Percentiles rank a stretch among this genome's conserved stretches.
These are phyloP conservation scores for Apostasia shenzhenica DNA, from an alignment of 106 monocot genomes.

Conservation along the genomic window DNA sequence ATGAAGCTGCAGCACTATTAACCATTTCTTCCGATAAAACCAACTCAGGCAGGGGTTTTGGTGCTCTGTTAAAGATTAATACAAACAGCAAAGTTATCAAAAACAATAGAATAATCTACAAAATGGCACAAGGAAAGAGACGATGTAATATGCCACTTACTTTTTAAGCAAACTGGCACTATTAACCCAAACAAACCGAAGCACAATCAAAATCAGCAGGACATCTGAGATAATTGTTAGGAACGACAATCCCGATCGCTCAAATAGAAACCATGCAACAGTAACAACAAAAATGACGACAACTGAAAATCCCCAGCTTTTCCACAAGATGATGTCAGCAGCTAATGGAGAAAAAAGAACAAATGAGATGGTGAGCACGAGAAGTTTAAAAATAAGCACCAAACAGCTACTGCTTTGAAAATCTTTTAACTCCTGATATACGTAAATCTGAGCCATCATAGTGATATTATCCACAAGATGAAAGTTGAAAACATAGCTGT, in stretches of 20 bases:
- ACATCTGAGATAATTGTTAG: slow-evolving; percentile 68
- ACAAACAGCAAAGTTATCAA: not conserved
- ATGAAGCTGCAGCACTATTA: slow-evolving; percentile 78
- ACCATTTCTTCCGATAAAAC: slow-evolving; percentile 98
- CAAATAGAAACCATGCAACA: slow-evolving; percentile 67
- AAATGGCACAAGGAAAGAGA: not conserved
- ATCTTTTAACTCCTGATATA: too few relatives aligned
- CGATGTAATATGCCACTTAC: slow-evolving; percentile 23
- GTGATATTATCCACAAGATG: too few relatives aligned
- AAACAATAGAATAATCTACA: not conserved
- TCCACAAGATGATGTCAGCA: slow-evolving; percentile 96
- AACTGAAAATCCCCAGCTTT: slow-evolving; percentile 40
- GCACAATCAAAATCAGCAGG: slow-evolving; percentile 66
- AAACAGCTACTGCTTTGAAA: too few relatives aligned
- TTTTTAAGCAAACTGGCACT: slow-evolving; percentile 57
- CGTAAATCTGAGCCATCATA: too few relatives aligned
- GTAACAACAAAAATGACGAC: slow-evolving; percentile 61
- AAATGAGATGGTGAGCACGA: not conserved
- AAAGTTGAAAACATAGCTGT: too few relatives aligned
- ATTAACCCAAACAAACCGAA: slow-evolving; percentile 67
- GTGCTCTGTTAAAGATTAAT: slow-evolving; percentile 37
- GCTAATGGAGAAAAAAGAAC: slow-evolving; percentile 20
- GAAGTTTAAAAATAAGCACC: too few relatives aligned
- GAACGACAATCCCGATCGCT: slow-evolving; percentile 74
- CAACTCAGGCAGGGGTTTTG: slow-evolving; percentile 83